Percentiles rank a stretch among this genome's conserved stretches.
phyloP scores from a whole-genome alignment of 345 rosid species.

The Eucalyptus melliodora region DNA sequence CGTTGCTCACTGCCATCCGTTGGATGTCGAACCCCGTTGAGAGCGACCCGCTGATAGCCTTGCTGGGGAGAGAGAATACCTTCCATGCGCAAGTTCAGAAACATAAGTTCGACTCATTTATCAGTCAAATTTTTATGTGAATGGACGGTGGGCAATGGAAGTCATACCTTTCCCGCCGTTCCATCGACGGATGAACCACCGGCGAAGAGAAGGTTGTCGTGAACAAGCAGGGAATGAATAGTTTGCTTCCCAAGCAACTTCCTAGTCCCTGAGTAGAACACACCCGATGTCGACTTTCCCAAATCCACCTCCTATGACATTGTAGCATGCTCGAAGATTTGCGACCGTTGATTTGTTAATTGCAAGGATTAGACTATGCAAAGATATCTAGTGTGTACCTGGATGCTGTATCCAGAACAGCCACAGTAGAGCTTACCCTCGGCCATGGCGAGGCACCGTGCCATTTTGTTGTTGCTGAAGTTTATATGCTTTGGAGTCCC shows the following conservation, averaged over 20 bases:
- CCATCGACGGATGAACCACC: constrained; percentile 49
- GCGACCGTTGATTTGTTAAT: neutral
- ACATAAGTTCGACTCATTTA: neutral
- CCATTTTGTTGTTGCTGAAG: constrained; percentile 33
- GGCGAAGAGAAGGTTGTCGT: constrained; percentile 21
- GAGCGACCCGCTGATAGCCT: constrained; percentile 22
- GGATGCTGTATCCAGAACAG: constrained; percentile 43
- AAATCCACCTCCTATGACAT: constrained; percentile 34
- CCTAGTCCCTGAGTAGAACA: constrained; percentile 41
- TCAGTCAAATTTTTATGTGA: neutral
- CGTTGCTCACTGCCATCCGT: constrained; percentile 21
- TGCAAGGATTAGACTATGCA: neutral
- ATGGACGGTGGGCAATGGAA: neutral
- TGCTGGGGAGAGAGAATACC: constrained; percentile 28
- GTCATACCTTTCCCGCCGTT: constrained; percentile 35
- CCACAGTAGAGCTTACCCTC: constrained; percentile 44
- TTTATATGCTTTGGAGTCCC: constrained; percentile 41
- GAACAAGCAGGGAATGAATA: constrained; percentile 19
- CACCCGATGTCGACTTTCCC: constrained; percentile 9
- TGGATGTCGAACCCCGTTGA: constrained; percentile 22
- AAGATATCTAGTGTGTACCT: constrained; percentile 9
- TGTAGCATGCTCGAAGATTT: neutral
- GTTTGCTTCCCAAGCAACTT: constrained; percentile 43
- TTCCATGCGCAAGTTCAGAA: neutral
- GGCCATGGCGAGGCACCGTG: constrained; percentile 34